Base-by-base conservation (phyloP, 2,329 filamentous ascomycete genomes). In the Fusarium oligoseptatum region DNA sequence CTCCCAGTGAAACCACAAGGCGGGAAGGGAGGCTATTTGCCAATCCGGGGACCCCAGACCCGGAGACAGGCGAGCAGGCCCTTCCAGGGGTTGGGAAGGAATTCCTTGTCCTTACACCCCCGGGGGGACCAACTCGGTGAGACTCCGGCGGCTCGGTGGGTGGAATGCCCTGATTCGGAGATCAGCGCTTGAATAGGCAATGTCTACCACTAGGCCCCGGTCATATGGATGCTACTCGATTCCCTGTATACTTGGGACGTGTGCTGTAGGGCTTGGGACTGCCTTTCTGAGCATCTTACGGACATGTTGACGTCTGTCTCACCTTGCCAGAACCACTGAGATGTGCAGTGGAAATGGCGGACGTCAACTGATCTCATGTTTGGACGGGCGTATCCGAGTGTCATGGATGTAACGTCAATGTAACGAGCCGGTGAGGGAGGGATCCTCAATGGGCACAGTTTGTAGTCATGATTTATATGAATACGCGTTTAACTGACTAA, bases 31-130 rank as follows among this genome's bases (percentile, higher is more conserved):
- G 60, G 32, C 45, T 60, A 60, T 60, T 62, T 71, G 68, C 48
- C 63, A 70, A 76, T 76, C 75, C 65, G 75, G 74, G 74, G 75
- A 73, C 75, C 74, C 75, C 75, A 76, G 75, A 76, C 68, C 52
- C 22, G 66, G 39, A 66, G 57, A 67, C 15, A 48, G 15, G 34
- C 43, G 50, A 41, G 39, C 32, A 34, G 17, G 17, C 48, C 45
- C 45, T 14, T 36, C 34, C 24, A 50, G 63, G 39, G 58, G 58
- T 39, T n/a, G 11, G 27, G 20, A 60, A 12, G 50, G 50, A 32
- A 45, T 45, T 22, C 41, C 41, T 32, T 34, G 45, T n/a, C 45
- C 45, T 36, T 36, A 36, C 29, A 50, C 45, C 48, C 48, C 48
- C 10, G 10, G 48, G 24, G 17, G 32, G 32, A 20, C 32, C 34